Base-by-base conservation (phyloP, 2,329 filamentous ascomycete genomes). In the Sarocladium brachiariae region DNA sequence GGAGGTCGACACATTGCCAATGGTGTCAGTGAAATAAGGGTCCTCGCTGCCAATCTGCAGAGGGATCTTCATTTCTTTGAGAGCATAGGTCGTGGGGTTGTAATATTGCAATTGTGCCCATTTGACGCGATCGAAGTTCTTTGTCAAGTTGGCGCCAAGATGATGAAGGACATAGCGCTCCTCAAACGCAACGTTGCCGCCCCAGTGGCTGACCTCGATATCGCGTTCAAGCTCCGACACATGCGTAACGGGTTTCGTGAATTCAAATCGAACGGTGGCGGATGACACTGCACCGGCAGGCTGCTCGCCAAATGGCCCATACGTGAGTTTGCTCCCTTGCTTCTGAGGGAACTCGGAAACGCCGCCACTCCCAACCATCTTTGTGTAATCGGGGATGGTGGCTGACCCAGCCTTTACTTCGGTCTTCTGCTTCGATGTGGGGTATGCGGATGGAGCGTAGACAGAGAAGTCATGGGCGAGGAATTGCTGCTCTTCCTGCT, bases 121-220 rank as follows among this genome's bases (percentile, higher is more conserved):
- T 61, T 87, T 81, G 55, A 89, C 83, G 30, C 88, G 81, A 61
- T 81, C 86, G 71, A 93, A 92, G 31, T 85, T 81, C 52, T 76
- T 74, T 30, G 80, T 77, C 47, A 92, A 75, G 66, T 87, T 85
- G 47, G 93, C 95, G 56, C 87, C 93, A 56, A 86, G 83, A 75
- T 99, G 92, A 61, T 81, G 81, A 58, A 97, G 77, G 68, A 86
- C 89, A 71, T 96, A 96, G 52, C 89, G 83, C 72, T 99, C 93
- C 71, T 99, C 93, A 47, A 91, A 89, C 2, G 93, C 93, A 50
- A 97, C 71, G 65, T 99, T 99, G 55, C 93, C 93, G 58, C 93
- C 93, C 93, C 93, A 99, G 70, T 97, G 93, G 65, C 89, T 95
- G 60, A 99, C 86, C 68, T 99, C 93, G 55, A 99, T 74, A 62